Evolutionary conservation across 148 eudicot genomes (phyloP).

Genomic region (Rhododendron griersonianum): DNA sequence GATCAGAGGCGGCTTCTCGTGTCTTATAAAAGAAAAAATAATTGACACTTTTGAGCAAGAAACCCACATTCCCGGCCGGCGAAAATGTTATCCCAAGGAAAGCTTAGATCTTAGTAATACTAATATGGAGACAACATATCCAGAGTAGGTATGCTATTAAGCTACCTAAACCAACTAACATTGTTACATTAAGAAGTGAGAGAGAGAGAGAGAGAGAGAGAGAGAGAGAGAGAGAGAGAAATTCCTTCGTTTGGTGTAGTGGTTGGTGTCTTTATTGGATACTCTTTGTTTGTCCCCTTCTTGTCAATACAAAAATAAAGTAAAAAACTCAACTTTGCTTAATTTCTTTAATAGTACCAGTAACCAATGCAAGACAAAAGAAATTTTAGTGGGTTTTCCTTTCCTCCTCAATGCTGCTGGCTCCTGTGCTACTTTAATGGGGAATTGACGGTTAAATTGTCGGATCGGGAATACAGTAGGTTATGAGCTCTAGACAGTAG

Average conservation of each 20-base stretch:
- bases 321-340: neutral
- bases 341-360: neutral
- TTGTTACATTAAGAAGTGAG: neutral
- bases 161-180: constrained; percentile 22
- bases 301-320: neutral
- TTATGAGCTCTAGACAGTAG: neutral
- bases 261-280: constrained; percentile 17
- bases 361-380: neutral
- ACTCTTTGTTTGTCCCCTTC: constrained; percentile 16
- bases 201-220: neutral
- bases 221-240: neutral
- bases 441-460: neutral
- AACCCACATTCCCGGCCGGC: neutral
- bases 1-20: neutral
- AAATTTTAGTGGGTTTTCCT: neutral
- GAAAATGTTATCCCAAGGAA: neutral
- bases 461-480: neutral
- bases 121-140: neutral
- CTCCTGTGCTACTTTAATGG: neutral
- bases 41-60: neutral
- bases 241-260: constrained; percentile 1
- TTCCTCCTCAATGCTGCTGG: neutral
- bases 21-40: neutral
- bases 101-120: neutral
- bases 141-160: neutral